Percentiles rank a stretch among this genome's conserved stretches.
Conservation (phyloP, 2,329 filamentous ascomycete species). For the Exophiala mesophila region DNA sequence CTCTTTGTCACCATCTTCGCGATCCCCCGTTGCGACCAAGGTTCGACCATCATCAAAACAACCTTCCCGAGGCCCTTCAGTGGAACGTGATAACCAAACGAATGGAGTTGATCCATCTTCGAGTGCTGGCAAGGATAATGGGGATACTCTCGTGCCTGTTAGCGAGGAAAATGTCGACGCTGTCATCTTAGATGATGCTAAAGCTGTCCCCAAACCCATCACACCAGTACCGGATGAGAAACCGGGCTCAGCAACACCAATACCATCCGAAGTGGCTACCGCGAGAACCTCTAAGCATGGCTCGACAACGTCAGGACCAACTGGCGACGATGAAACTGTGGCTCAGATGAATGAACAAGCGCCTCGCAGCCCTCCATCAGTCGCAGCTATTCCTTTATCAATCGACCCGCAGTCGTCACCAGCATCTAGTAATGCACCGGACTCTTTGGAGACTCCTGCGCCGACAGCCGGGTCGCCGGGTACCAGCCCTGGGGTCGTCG, state of each 20-base stretch:
- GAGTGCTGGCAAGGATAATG: too few relatives aligned
- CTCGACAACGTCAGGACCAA: too few relatives aligned
- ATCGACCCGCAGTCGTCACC: slow-evolving; percentile 43
- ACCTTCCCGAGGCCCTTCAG: not conserved
- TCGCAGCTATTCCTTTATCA: slow-evolving; percentile 4
- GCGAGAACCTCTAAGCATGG: too few relatives aligned
- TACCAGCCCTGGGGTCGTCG: slow-evolving; percentile 65
- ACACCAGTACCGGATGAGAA: too few relatives aligned
- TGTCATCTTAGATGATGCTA: too few relatives aligned
- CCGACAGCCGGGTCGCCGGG: slow-evolving; percentile 65
- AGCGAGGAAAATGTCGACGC: too few relatives aligned
- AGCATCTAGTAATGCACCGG: slow-evolving; percentile 62
- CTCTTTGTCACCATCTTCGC: slow-evolving; percentile 4
- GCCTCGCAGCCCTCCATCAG: slow-evolving; percentile 10
- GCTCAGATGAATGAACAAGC: not conserved
- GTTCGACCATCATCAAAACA: not conserved
- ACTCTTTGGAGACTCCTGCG: slow-evolving; percentile 68
- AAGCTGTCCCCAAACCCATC: too few relatives aligned
- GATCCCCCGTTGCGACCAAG: slow-evolving; percentile 2
- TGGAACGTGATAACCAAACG: not conserved
- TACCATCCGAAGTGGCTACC: too few relatives aligned
- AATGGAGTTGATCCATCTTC: too few relatives aligned
- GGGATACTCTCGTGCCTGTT: too few relatives aligned
- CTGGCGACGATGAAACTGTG: too few relatives aligned
- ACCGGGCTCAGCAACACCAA: too few relatives aligned